Conservation (phyloP, 371 early-diverging fungal species). For the Mucor plumbeus region DNA sequence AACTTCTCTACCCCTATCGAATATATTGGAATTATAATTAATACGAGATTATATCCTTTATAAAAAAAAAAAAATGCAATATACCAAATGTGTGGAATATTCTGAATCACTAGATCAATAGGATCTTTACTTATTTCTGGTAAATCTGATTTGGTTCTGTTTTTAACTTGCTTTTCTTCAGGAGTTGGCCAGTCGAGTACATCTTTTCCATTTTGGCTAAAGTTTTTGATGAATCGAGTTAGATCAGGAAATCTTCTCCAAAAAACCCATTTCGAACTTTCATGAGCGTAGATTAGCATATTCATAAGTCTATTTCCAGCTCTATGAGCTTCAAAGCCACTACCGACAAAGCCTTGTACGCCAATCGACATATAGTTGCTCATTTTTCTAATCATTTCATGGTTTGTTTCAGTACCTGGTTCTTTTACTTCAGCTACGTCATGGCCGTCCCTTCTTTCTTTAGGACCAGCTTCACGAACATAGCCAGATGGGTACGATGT, state of each 20-base stretch:
- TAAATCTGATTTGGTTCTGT: conserved; percentile 12
- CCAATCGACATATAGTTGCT: conserved; percentile 64
- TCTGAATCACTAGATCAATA: conserved; percentile 52
- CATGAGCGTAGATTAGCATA: conserved; percentile 57
- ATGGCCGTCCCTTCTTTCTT: conserved; percentile 39
- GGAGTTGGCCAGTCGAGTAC: conserved; percentile 25
- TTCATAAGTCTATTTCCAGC: conserved; percentile 57
- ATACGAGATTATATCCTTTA: neutral
- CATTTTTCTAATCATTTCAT: conserved; percentile 49
- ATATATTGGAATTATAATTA: neutral
- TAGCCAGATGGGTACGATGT: conserved; percentile 56
- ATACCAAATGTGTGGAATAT: conserved; percentile 53
- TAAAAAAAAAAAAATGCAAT: neutral
- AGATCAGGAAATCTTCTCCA: conserved; percentile 59
- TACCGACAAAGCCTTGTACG: conserved; percentile 69
- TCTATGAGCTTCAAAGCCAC: conserved; percentile 65
- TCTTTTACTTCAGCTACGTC: conserved; percentile 30
- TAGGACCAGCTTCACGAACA: conserved; percentile 46
- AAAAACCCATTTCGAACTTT: conserved; percentile 66
- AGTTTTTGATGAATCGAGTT: conserved; percentile 48
- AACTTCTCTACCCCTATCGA: conserved; percentile 43
- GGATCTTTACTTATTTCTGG: conserved; percentile 38
- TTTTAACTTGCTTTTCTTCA: conserved; percentile 1
- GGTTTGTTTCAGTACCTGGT: neutral
- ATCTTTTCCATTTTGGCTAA: conserved; percentile 26